These are phyloP conservation scores for Acanthamoeba healyi DNA, from an alignment of 208 protist species.

Conservation along the genomic window DNA sequence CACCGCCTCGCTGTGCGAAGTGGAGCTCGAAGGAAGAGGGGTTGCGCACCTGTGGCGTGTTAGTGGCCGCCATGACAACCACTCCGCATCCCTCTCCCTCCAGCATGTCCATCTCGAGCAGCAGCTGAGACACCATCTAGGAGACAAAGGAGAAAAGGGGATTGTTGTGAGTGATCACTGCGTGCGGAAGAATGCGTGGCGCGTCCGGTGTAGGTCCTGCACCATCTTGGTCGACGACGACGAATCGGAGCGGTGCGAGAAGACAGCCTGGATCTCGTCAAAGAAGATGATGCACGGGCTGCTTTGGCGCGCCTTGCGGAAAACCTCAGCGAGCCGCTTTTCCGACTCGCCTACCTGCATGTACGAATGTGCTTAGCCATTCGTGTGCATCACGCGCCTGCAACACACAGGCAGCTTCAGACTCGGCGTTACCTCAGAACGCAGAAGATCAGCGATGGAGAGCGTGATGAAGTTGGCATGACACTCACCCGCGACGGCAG, in stretches of 20 bases:
- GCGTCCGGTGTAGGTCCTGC: too few relatives aligned
- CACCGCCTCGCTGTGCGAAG: too few relatives aligned
- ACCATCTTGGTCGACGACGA: conserved; percentile 53
- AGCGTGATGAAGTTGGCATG: conserved; percentile 65
- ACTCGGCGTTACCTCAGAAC: conserved; percentile 11
- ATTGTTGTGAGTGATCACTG: too few relatives aligned
- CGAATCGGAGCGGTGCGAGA: conserved; percentile 8
- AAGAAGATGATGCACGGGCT: conserved; percentile 66
- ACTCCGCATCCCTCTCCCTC: conserved; percentile 5
- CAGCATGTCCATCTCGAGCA: conserved; percentile 23
- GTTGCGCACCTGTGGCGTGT: not conserved
- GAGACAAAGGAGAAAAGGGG: too few relatives aligned
- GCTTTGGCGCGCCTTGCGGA: conserved; percentile 8
- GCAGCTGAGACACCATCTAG: conserved; percentile 65
- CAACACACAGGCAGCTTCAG: too few relatives aligned
- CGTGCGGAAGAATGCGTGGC: too few relatives aligned
- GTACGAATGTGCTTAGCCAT: too few relatives aligned
- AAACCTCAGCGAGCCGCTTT: conserved; percentile 48
- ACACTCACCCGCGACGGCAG: conserved; percentile 11
- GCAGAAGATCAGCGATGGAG: conserved; percentile 30
- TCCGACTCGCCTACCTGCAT: conserved; percentile 58
- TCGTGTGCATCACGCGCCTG: too few relatives aligned
- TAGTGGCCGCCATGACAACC: conserved; percentile 49
- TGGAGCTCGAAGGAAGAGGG: too few relatives aligned
- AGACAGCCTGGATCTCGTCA: conserved; percentile 67